Conservation (phyloP, 257 asterid species). For the Ocimum tenuiflorum region DNA sequence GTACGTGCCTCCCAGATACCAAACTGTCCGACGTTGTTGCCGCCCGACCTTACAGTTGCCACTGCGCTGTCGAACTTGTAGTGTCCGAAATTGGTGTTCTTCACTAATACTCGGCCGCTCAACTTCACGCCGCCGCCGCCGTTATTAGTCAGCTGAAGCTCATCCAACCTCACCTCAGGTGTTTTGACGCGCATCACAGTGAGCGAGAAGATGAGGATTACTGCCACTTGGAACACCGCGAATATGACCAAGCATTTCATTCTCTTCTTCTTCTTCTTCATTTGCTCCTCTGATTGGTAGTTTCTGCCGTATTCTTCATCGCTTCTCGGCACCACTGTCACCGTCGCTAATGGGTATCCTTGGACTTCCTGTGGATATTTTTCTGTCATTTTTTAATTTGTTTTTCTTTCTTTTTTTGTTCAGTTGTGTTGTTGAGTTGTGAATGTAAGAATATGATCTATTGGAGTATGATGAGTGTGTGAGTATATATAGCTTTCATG, state of each 20-base stretch:
- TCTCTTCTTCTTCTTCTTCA: slow-evolving; percentile 29
- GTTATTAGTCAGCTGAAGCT: not conserved
- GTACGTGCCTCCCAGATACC: slow-evolving; percentile 27
- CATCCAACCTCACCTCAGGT: slow-evolving; percentile 26
- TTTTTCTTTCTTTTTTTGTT: too few species aligned
- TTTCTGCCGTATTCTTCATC: slow-evolving; percentile 28
- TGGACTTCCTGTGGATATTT: slow-evolving; percentile 26
- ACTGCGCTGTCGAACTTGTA: slow-evolving; percentile 22
- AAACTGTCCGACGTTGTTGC: slow-evolving; percentile 1
- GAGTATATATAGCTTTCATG: not conserved
- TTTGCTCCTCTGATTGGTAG: slow-evolving; percentile 11
- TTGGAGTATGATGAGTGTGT: not conserved
- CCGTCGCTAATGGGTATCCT: slow-evolving; percentile 37
- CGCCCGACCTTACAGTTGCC: slow-evolving; percentile 13
- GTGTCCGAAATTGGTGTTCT: slow-evolving; percentile 31
- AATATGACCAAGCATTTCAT: slow-evolving; percentile 24
- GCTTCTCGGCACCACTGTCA: slow-evolving; percentile 32
- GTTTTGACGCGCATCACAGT: slow-evolving; percentile 21
- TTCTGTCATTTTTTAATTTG: slow-evolving; percentile 19
- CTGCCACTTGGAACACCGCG: slow-evolving; percentile 19
- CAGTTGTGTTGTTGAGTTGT: not conserved
- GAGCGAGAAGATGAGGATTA: slow-evolving; percentile 25
- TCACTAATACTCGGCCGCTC: slow-evolving; percentile 18
- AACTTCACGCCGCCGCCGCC: slow-evolving; percentile 9
- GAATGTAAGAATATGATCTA: not conserved